A percentile compares a stretch with the other conserved stretches of the same genome.
Evolutionary conservation across 73 alveolate genomes (phyloP).

Genomic region (Tetrahymena thermophila): DNA sequence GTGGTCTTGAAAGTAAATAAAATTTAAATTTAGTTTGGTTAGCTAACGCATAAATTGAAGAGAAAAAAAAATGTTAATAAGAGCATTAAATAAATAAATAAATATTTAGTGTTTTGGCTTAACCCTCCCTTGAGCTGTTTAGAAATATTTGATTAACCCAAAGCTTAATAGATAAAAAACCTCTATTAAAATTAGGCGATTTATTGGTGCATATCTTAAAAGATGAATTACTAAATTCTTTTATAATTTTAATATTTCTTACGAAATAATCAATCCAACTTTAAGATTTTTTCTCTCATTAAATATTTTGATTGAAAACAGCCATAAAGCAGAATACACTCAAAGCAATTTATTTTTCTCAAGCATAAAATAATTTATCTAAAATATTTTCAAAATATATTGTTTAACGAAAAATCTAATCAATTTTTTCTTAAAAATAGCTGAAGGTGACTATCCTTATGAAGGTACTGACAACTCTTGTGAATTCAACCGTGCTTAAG

Average conservation of each 20-base stretch:
- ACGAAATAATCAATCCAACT: background rate
- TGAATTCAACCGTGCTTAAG: background rate
- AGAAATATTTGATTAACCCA: background rate
- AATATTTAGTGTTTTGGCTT: background rate
- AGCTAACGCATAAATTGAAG: too few relatives aligned
- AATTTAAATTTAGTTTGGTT: background rate
- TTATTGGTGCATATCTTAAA: background rate
- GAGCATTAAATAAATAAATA: too few relatives aligned
- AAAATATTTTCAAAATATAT: too few relatives aligned
- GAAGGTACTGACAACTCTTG: background rate
- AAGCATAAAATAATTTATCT: too few relatives aligned
- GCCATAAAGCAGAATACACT: background rate
- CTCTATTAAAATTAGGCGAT: background rate
- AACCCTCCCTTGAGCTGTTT: background rate
- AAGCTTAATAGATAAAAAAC: background rate
- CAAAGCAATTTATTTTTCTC: background rate
- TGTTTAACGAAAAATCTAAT: too few relatives aligned
- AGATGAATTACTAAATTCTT: background rate
- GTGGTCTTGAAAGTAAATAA: background rate
- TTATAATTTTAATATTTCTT: background rate
- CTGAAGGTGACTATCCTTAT: background rate
- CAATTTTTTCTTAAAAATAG: background rate
- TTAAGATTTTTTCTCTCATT: too few relatives aligned
- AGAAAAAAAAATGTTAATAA: background rate
- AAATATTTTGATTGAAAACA: too few relatives aligned